Evolutionary conservation across 2,329 filamentous ascomycete species (phyloP), one percentile per base, ranked within the genome.

Genomic region (Botrytis hyacinthi): DNA sequence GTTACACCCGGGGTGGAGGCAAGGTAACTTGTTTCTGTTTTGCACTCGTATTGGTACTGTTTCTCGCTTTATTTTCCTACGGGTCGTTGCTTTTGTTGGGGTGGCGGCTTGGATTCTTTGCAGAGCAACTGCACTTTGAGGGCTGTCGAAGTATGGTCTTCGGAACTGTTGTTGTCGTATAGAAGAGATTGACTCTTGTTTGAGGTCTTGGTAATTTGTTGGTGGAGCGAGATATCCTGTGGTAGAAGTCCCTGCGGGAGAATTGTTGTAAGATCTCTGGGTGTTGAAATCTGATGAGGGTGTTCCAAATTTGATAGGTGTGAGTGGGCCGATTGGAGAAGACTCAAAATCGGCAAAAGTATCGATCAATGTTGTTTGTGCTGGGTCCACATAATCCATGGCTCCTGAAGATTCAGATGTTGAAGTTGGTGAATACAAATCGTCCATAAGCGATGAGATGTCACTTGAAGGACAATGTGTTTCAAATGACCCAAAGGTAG

Each of bases 1-100:
- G 72, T 81, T 81, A 76, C 84, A 85, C 12, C 82, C 83, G 2
- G 81, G 80, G 65, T 83, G 81, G 59, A 81, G 81, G 80, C 84
- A 83, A 75, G 81, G 80, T 76, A 84, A 82, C 48, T 82, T 81
- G 3, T 85, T 80, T 78, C 83, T 80, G 68, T 82, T 82, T 69
- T 77, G 70, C 4, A 77, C 54, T 18, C 57, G 37, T 18, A 76
- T 76, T 26, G 51, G 54, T 22, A 60, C 37, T 48, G 67, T 44
- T 51, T 71, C 63, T 59, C 37, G 48, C 62, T 65, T 73, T 40
- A 60, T 57, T 32, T 67, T 60, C 20, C 69, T 73, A 9, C 35
- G 71, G 3, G 46, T 32, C 7, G 22, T 68, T n/a, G 35, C 59
- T 44, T 71, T 70, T 20, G 46, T 65, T 22, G 70, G 70, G 22